Evolutionary conservation across 306 rosid genomes (phyloP).

Genomic region (Inga laurina): DNA sequence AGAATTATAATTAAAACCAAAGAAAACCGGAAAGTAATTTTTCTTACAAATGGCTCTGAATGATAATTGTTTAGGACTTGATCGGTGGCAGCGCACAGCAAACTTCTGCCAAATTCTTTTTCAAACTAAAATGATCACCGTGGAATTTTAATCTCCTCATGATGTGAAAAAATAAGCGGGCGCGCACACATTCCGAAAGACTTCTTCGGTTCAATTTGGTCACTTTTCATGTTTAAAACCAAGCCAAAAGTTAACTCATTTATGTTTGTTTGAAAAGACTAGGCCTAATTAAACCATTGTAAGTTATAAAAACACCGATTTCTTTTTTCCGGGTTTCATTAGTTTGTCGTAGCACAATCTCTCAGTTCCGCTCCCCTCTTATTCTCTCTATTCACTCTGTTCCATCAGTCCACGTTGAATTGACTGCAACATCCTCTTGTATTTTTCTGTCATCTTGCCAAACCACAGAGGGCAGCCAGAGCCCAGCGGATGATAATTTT

Average conservation of each 20-base stretch:
- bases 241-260: neutral
- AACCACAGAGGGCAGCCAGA: neutral
- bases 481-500: neutral
- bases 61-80: neutral
- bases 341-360: neutral
- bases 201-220: neutral
- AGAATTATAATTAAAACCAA: conserved; percentile 21
- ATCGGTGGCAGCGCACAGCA: neutral
- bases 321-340: neutral
- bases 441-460: neutral
- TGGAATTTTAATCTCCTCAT: neutral
- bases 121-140: conserved; percentile 5
- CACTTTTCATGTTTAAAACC: neutral
- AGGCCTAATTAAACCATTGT: neutral
- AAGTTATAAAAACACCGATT: neutral
- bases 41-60: conserved; percentile 1
- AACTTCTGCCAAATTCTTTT: conserved; percentile 14
- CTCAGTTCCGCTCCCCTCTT: neutral
- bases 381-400: neutral
- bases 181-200: neutral
- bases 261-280: neutral
- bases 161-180: neutral
- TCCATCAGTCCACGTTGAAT: neutral
- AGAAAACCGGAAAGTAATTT: neutral
- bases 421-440: neutral